A percentile compares a stretch with the other conserved stretches of the same genome.
Conservation (phyloP, 108 stramenopile genomes). For the Skeletonema grethae region DNA sequence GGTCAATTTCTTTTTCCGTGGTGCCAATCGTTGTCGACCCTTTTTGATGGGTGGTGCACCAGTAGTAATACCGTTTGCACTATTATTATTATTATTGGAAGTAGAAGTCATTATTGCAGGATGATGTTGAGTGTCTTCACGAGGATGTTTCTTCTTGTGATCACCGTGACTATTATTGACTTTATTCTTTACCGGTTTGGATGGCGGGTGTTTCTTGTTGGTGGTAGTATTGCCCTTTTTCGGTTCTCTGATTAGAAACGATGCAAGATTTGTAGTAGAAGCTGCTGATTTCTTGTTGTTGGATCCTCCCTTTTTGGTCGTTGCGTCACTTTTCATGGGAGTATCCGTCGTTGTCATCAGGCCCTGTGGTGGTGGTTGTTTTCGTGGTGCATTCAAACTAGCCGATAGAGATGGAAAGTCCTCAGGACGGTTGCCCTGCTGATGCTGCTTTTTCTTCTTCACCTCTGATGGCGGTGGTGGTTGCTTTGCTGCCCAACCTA, state of each 20-base stretch:
- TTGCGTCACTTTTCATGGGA: background rate
- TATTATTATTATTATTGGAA: no score
- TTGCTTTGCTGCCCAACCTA: background rate
- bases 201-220: background rate
- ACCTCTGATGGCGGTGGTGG: background rate
- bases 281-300: slow-evolving; percentile 3
- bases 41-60: slow-evolving; percentile 33
- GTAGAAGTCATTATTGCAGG: background rate
- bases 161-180: background rate
- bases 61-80: background rate
- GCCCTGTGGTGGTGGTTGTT: background rate
- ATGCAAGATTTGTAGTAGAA: slow-evolving; percentile 7
- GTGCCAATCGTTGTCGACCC: slow-evolving; percentile 64
- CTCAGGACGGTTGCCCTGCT: no score
- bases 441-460: background rate
- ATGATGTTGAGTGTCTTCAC: background rate
- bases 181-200: background rate
- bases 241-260: background rate
- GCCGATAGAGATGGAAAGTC: slow-evolving; percentile 17
- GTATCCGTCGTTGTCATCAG: background rate
- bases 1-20: slow-evolving; percentile 79
- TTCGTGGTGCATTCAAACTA: background rate
- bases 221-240: slow-evolving; percentile 6
- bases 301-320: slow-evolving; percentile 7
- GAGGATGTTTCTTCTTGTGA: background rate